Base-by-base conservation (phyloP, 768 basidiomycete species). In the Pulveroboletus sp. region DNA sequence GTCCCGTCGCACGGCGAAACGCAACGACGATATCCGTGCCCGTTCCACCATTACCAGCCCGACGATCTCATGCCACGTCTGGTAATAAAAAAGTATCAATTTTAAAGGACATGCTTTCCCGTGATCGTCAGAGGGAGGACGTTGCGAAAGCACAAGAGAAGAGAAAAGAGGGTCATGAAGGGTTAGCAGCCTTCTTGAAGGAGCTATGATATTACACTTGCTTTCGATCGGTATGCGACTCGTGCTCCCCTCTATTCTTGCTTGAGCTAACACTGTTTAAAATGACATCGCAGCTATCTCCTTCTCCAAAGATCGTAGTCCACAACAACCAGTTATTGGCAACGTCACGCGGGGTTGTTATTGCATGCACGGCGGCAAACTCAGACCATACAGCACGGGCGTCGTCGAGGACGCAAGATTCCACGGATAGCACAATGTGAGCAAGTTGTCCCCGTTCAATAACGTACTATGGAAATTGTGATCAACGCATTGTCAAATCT, bases 71-170 rank as follows among this genome's bases (percentile, higher is more conserved):
- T 9, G 62, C 71, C 10, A 85, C 84, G 66, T 21, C 48, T 6
- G 41, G 33, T 35, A 45, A 46, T 31, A 10, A 46, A 3, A 64
- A 56, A 64, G 79, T 76, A 57, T 65, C 75, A 1, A 75, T 75
- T 9, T 61, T 90, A 37, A 84, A 81, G 62, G 76, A 80, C 38
- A 76, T 90, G 72, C 71, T 89, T 31, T 75, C 76, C 26, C 77
- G 78, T 36, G 85, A 83, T 54, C 78, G 76, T 57, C 72, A 78
- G 60, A 69, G 71, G 43, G 71, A 69, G 56, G 66, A 68, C 62
- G 57, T 55, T 49, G 52, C 26, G 42, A 55, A 60, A 64, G 47
- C 52, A 3, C 57, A 36, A 8, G 51, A 52, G 49, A 60, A 57
- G 39, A 56, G 47, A 42, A 63, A 53, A 44, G 68, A 58, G 41